phyloP scores from a whole-genome alignment of 352 stramenopile species.

The Phytophthora fragariaefolia region DNA sequence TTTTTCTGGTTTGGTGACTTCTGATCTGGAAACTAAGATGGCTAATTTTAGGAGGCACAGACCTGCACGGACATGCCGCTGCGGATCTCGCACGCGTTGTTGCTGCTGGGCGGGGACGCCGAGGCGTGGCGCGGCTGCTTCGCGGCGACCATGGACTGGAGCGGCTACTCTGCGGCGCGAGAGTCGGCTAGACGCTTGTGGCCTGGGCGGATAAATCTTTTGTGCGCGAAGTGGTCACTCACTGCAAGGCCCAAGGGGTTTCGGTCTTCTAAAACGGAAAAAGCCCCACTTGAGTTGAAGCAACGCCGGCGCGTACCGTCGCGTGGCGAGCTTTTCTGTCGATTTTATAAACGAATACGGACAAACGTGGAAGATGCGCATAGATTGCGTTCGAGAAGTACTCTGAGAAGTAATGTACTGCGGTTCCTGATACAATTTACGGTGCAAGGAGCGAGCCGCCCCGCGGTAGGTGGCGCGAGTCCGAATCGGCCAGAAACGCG shows the following conservation, averaged over 20 bases:
- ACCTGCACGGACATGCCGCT: slow-evolving; percentile 87
- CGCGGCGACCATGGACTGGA: slow-evolving; percentile 42
- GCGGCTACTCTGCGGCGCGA: slow-evolving; percentile 17
- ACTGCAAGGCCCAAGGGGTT: not conserved
- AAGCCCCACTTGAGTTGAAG: slow-evolving; percentile 21
- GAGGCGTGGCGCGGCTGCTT: slow-evolving; percentile 40
- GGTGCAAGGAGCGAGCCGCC: too few relatives aligned
- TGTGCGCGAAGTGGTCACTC: slow-evolving; percentile 11
- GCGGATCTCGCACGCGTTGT: slow-evolving; percentile 68
- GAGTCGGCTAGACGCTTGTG: slow-evolving; percentile 4
- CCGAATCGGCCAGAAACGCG: slow-evolving; percentile 29
- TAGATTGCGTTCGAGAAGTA: too few relatives aligned
- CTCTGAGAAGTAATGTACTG: too few relatives aligned
- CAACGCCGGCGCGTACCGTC: slow-evolving; percentile 11
- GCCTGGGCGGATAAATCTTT: slow-evolving; percentile 6
- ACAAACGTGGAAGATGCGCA: too few relatives aligned
- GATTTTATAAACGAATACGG: too few relatives aligned
- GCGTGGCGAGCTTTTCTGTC: too few relatives aligned
- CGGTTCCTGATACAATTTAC: too few relatives aligned
- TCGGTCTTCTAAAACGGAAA: slow-evolving; percentile 13
- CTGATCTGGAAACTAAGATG: too few relatives aligned
- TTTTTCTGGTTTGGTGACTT: not conserved
- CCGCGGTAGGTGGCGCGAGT: too few relatives aligned
- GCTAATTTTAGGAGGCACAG: too few relatives aligned
- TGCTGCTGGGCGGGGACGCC: slow-evolving; percentile 20